These are phyloP conservation scores for Neofusicoccum parvum DNA, from an alignment of 2,329 filamentous ascomycete genomes.

Conservation along the genomic window DNA sequence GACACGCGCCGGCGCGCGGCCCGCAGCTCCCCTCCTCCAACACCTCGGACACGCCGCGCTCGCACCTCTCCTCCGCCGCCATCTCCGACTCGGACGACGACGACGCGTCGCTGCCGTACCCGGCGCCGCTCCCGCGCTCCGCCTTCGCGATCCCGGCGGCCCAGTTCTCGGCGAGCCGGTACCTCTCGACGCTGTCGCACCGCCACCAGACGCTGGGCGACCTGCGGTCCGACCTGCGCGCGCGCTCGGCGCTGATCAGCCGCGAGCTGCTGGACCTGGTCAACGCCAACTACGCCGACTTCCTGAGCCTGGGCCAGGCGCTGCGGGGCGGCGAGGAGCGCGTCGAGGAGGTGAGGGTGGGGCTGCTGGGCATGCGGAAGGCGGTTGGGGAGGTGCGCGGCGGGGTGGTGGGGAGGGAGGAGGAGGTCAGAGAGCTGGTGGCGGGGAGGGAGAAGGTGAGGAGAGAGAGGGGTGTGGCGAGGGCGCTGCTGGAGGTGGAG, in stretches of 20 bases:
- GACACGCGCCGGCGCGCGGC: not conserved
- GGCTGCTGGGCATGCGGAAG: slow-evolving; percentile 79
- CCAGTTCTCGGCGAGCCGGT: slow-evolving; percentile 76
- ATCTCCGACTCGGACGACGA: not conserved
- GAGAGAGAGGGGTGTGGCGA: slow-evolving; percentile 63
- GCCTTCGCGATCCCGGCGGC: slow-evolving; percentile 71
- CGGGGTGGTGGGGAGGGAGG: slow-evolving; percentile 64
- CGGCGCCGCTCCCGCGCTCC: slow-evolving; percentile 75
- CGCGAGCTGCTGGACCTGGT: slow-evolving; percentile 91
- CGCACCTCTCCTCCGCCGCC: not conserved
- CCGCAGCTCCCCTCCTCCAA: slow-evolving; percentile 16
- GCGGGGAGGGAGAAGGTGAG: slow-evolving; percentile 72
- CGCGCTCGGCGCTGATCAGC: slow-evolving; percentile 76
- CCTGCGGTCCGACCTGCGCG: slow-evolving; percentile 80
- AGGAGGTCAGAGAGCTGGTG: slow-evolving; percentile 64
- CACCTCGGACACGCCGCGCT: slow-evolving; percentile 1
- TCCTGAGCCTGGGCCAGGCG: slow-evolving; percentile 78
- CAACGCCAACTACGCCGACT: slow-evolving; percentile 92
- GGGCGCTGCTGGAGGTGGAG: slow-evolving; percentile 66
- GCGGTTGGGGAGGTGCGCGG: slow-evolving; percentile 75
- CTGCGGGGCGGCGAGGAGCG: slow-evolving; percentile 86
- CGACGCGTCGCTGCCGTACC: slow-evolving; percentile 40
- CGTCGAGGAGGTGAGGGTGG: slow-evolving; percentile 86
- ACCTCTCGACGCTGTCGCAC: slow-evolving; percentile 80
- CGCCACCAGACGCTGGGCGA: slow-evolving; percentile 97